Conservation (phyloP, 2,329 filamentous ascomycete genomes). For the Lecanicillium sp. region DNA sequence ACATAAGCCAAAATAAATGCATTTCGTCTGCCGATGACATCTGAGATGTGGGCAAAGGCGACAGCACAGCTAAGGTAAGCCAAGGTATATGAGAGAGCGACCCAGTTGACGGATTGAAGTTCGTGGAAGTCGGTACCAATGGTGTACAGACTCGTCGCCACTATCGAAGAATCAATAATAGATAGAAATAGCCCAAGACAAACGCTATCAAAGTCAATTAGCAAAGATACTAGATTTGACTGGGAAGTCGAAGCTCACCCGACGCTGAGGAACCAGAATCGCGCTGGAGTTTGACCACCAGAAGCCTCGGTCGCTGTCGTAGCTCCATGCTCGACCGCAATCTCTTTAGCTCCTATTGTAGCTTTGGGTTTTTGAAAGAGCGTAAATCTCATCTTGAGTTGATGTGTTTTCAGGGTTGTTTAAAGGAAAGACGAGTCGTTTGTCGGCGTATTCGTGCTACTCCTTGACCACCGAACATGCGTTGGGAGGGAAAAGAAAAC, state of each 20-base stretch:
- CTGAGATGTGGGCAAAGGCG: conserved; percentile 48
- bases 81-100: conserved; percentile 50
- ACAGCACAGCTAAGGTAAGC: conserved; percentile 52
- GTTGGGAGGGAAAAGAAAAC: background rate
- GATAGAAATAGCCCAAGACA: conserved; percentile 50
- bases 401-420: background rate
- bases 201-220: conserved; percentile 29
- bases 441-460: background rate
- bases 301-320: background rate
- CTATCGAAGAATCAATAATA: conserved; percentile 54
- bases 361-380: background rate
- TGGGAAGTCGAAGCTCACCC: conserved; percentile 1
- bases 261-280: conserved; percentile 14
- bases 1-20: conserved; percentile 45
- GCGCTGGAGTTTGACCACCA: background rate
- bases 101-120: conserved; percentile 43
- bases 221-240: conserved; percentile 37
- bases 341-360: background rate
- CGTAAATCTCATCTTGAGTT: background rate
- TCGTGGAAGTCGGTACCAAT: conserved; percentile 47
- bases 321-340: background rate
- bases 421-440: background rate
- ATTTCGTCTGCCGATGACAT: conserved; percentile 47
- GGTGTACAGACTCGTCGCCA: conserved; percentile 51
- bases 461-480: too few species aligned